A percentile compares a stretch with the other conserved stretches of the same genome.
These are phyloP conservation scores for Paecilomyces sp. DNA, from an alignment of 2,329 filamentous ascomycete species.

Conservation along the genomic window DNA sequence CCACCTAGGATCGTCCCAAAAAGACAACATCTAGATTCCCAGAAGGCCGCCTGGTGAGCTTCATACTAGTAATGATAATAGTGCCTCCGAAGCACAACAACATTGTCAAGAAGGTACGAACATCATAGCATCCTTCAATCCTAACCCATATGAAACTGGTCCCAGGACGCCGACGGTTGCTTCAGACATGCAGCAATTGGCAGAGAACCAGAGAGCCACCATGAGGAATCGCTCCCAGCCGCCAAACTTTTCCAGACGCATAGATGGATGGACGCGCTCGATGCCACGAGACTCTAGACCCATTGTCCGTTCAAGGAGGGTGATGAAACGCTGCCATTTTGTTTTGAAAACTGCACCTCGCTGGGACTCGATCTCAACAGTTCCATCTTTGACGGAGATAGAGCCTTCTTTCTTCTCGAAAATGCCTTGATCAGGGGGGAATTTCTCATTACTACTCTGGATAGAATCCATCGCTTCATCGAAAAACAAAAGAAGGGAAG, in stretches of 20 bases:
- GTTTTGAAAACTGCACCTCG: background rate
- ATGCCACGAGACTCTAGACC: conserved; percentile 48
- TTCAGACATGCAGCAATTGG: conserved; percentile 23
- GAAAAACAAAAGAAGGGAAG: background rate
- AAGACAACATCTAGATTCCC: background rate
- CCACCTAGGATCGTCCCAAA: conserved; percentile 21
- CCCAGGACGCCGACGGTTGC: conserved; percentile 25
- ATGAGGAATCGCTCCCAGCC: conserved; percentile 17
- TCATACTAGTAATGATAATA: too few species aligned
- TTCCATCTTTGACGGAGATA: background rate
- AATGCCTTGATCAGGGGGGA: background rate
- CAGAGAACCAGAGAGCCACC: conserved; percentile 20
- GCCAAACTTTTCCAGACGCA: conserved; percentile 38
- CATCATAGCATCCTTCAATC: conserved; percentile 23
- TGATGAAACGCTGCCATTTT: background rate
- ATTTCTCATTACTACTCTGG: background rate
- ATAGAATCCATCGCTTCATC: background rate
- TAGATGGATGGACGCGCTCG: conserved; percentile 44
- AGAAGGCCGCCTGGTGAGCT: background rate
- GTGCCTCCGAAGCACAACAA: background rate
- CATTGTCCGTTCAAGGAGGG: background rate
- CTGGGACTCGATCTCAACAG: background rate
- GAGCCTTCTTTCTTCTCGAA: background rate
- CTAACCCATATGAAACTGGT: conserved; percentile 22
- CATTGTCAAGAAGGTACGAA: conserved; percentile 8